Evolutionary conservation across 169 alveolate species (phyloP).

Genomic region (Plasmodium coatneyi): DNA sequence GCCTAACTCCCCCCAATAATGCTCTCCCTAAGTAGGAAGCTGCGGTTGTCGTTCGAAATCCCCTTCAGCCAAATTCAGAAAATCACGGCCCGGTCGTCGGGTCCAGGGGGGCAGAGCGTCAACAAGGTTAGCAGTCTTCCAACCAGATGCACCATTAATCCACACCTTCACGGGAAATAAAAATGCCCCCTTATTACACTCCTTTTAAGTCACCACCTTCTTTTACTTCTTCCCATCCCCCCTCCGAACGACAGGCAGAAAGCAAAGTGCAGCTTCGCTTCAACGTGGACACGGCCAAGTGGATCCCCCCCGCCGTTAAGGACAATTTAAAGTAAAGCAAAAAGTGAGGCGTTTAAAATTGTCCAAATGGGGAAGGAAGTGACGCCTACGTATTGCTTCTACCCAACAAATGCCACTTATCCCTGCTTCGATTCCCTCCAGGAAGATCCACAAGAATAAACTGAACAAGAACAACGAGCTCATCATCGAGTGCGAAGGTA

Average conservation of each 20-base stretch:
- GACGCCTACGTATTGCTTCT: background rate
- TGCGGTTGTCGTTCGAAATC: constrained; percentile 42
- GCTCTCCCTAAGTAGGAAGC: constrained; percentile 36
- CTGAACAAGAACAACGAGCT: constrained; percentile 52
- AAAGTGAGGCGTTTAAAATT: background rate
- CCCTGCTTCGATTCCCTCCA: background rate
- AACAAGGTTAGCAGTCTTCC: constrained; percentile 77
- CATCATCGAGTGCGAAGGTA: constrained; percentile 65
- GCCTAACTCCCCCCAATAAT: constrained; percentile 1
- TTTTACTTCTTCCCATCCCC: background rate
- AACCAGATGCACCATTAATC: background rate
- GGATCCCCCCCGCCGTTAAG: constrained; percentile 79
- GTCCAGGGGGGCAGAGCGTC: constrained; percentile 88
- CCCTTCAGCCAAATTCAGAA: constrained; percentile 52
- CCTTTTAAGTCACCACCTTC: background rate
- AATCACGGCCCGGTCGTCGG: constrained; percentile 81
- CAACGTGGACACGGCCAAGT: constrained; percentile 78
- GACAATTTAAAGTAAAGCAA: constrained; percentile 79
- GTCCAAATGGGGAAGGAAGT: background rate
- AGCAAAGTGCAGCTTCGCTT: constrained; percentile 85
- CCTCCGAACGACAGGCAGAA: constrained; percentile 78
- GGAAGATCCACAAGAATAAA: constrained; percentile 33
- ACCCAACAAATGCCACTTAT: background rate
- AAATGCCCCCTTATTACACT: background rate
- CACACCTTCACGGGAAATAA: background rate